Percentiles rank a stretch among this genome's conserved stretches.
Conservation (phyloP, 139 green algal genomes). For the Auxenochlorella pyrenoidosa region DNA sequence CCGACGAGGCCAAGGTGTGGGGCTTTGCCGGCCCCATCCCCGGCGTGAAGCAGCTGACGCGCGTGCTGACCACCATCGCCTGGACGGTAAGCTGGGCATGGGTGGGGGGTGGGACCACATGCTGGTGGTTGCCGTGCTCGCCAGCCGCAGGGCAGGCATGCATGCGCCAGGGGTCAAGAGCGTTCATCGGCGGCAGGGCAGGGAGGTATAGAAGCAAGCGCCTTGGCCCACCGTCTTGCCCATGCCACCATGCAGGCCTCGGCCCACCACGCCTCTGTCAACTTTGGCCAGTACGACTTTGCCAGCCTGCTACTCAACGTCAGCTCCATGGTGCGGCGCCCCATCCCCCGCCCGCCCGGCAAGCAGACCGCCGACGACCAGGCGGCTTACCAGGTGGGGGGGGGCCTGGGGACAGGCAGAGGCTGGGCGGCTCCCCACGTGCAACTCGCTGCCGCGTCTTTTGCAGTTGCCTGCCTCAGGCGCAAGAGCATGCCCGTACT, state of each 20-base stretch:
- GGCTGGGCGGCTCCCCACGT: too few species aligned
- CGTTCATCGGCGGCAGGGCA: too few species aligned
- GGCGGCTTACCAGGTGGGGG: background rate
- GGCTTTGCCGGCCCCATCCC: constrained; percentile 39
- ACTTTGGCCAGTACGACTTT: constrained; percentile 53
- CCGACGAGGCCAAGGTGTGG: constrained; percentile 37
- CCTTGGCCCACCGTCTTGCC: too few species aligned
- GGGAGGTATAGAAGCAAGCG: too few species aligned
- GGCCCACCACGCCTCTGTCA: constrained; percentile 58
- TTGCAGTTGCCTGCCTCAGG: background rate
- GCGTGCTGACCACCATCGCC: constrained; percentile 53
- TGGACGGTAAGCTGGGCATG: constrained; percentile 31
- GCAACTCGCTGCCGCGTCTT: too few species aligned
- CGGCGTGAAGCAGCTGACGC: constrained; percentile 29
- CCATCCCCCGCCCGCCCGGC: background rate
- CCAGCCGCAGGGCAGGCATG: too few species aligned
- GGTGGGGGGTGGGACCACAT: too few species aligned
- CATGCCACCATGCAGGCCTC: constrained; percentile 15
- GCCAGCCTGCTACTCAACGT: constrained; percentile 13
- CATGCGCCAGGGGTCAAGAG: too few species aligned
- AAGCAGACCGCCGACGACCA: background rate
- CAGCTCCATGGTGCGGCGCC: background rate
- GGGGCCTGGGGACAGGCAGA: background rate
- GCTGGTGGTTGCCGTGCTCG: too few species aligned
- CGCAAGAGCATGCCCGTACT: background rate